These are phyloP conservation scores for Penicillium sp. DNA, from an alignment of 2,329 filamentous ascomycete species.

Conservation along the genomic window DNA sequence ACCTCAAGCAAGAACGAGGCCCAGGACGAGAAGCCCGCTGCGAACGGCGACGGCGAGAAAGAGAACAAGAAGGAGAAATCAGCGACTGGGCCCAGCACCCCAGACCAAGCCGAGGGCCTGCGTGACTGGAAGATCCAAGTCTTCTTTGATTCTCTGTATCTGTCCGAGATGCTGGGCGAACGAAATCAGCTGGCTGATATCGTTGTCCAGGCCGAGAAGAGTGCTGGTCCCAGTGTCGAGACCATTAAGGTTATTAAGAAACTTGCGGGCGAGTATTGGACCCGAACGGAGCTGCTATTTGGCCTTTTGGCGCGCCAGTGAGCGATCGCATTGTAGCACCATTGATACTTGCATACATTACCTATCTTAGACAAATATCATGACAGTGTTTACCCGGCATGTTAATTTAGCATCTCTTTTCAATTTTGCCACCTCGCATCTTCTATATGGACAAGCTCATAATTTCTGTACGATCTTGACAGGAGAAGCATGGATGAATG, in stretches of 20 bases:
- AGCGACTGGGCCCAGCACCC: not conserved
- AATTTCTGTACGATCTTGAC: too few species aligned
- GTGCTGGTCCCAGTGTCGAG: conserved; percentile 52
- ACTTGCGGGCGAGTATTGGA: conserved; percentile 75
- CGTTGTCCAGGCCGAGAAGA: conserved; percentile 46
- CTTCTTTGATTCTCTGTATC: conserved; percentile 40
- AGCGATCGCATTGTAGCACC: not conserved
- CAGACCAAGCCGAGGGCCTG: conserved; percentile 11
- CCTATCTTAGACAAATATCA: not conserved
- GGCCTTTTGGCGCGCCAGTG: conserved; percentile 60
- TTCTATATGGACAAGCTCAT: too few species aligned
- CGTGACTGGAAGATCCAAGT: conserved; percentile 40
- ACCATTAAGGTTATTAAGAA: conserved; percentile 59
- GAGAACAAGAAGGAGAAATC: not conserved
- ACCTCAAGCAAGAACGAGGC: not conserved
- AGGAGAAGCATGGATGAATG: too few species aligned
- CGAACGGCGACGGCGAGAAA: conserved; percentile 3
- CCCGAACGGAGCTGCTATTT: conserved; percentile 78
- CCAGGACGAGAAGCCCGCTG: not conserved
- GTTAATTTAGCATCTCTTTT: too few species aligned
- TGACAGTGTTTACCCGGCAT: too few species aligned
- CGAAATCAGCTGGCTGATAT: conserved; percentile 49
- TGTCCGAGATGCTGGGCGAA: conserved; percentile 28
- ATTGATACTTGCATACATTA: not conserved
- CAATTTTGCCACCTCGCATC: too few species aligned